A percentile compares a stretch with the other conserved stretches of the same genome.
These are phyloP conservation scores for Strigomonas galati DNA, from an alignment of 208 protist genomes.

Conservation along the genomic window DNA sequence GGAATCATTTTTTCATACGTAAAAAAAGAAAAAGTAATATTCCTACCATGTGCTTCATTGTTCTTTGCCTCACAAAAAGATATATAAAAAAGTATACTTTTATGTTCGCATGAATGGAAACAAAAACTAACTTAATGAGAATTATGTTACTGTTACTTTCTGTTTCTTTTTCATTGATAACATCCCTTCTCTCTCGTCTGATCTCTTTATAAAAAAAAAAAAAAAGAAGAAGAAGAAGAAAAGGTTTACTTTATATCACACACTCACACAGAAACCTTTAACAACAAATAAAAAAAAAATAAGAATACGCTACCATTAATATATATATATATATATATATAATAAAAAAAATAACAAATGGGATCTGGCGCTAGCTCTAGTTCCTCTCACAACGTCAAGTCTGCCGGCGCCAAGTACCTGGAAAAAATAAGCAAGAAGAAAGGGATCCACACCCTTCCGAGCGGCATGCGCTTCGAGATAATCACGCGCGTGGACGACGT, in stretches of 20 bases:
- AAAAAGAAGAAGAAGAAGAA: too few species aligned
- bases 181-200: neutral
- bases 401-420: constrained; percentile 41
- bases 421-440: constrained; percentile 27
- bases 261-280: neutral
- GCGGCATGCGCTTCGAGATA: constrained; percentile 77
- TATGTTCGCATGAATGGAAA: too few species aligned
- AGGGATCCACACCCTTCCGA: constrained; percentile 63
- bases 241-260: too few species aligned
- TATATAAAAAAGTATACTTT: too few species aligned
- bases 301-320: neutral
- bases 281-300: too few species aligned
- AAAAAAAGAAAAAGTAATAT: too few species aligned
- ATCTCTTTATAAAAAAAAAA: too few species aligned
- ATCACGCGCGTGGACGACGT: constrained; percentile 34
- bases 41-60: too few species aligned
- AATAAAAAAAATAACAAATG: neutral
- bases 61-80: too few species aligned
- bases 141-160: too few species aligned
- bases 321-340: neutral
- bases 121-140: too few species aligned
- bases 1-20: too few species aligned
- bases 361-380: neutral
- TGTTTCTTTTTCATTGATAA: neutral
- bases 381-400: neutral